Evolutionary conservation across 2,329 filamentous ascomycete genomes (phyloP), one percentile per base, ranked within the genome.

Genomic region (Cryphonectria nitschkei): DNA sequence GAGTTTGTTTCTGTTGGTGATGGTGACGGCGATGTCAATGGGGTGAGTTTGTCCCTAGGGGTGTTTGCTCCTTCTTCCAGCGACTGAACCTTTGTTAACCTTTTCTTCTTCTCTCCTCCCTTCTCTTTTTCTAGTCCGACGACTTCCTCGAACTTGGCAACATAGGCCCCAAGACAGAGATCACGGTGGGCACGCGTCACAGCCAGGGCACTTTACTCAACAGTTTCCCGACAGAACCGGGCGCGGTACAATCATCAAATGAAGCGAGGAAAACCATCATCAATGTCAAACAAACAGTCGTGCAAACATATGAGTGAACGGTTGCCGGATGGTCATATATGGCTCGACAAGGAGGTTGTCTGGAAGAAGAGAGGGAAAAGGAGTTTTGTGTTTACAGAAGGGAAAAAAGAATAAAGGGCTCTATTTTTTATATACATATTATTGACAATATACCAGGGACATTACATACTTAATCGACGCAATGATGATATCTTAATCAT

Each of bases 1-100:
- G 71, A 70, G n/a, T 73, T 73, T n/a, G 62, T 72, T 29, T 69
- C 60, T 22, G 70, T 72, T 6, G 71, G 70, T 37, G 72, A 74
- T 34, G 66, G 63, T 29, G 63, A 65, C 22, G 66, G 63, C 29
- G 63, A 65, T 34, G 26, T 16, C 14, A 65, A 65, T 65, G 63
- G 26, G 63, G 69, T 68, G 16, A 52, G 34, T 60, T 8, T 37
- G 54, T 32, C 50, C 32, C 7, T 26, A 19, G 29, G 46, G 19
- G 26, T 29, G 11, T 29, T 29, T 34, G 3, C 34, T 6, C 34
- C 34, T 34, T 6, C 34, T 6, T 34, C 34, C 34, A 19, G 29
- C 3, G 26, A 11, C 54, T 58, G 13, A 14, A 13, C 26, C 16
- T 19, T 32, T 13, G 7, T 56, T 58, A 8, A 50, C 22, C 8